Conservation (phyloP, 75 land plant species). For the Selaginella tamariscina region DNA sequence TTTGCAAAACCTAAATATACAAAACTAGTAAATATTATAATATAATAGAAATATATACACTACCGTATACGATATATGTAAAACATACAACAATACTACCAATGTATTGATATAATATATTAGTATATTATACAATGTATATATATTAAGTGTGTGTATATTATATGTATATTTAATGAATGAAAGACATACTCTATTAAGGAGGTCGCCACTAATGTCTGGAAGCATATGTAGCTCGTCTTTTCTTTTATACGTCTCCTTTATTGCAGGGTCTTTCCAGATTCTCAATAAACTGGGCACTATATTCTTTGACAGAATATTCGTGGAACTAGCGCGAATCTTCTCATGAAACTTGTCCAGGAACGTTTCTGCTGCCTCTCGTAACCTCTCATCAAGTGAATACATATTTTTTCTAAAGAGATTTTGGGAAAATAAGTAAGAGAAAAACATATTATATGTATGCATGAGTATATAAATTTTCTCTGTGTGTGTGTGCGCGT, state of each 20-base stretch:
- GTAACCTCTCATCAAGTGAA: constrained; percentile 27
- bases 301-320: constrained; percentile 51
- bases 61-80: too few species aligned
- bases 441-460: too few species aligned
- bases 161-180: too few species aligned
- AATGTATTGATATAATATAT: too few species aligned
- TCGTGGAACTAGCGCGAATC: too few species aligned
- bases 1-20: constrained; percentile 7
- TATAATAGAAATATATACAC: not conserved
- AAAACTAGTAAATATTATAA: not conserved
- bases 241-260: constrained; percentile 65
- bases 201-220: constrained; percentile 51
- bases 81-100: too few species aligned
- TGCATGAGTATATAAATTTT: too few species aligned
- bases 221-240: constrained; percentile 60
- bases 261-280: constrained; percentile 76
- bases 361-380: constrained; percentile 69
- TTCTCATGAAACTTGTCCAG: too few species aligned
- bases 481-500: too few species aligned
- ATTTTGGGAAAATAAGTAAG: too few species aligned
- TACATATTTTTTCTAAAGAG: not conserved
- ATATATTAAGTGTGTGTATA: too few species aligned
- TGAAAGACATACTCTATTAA: constrained; percentile 68
- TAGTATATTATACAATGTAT: too few species aligned
- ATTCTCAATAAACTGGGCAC: constrained; percentile 68